Evolutionary conservation across 2,329 filamentous ascomycete species (phyloP).

Genomic region (Fusarium stilboides): DNA sequence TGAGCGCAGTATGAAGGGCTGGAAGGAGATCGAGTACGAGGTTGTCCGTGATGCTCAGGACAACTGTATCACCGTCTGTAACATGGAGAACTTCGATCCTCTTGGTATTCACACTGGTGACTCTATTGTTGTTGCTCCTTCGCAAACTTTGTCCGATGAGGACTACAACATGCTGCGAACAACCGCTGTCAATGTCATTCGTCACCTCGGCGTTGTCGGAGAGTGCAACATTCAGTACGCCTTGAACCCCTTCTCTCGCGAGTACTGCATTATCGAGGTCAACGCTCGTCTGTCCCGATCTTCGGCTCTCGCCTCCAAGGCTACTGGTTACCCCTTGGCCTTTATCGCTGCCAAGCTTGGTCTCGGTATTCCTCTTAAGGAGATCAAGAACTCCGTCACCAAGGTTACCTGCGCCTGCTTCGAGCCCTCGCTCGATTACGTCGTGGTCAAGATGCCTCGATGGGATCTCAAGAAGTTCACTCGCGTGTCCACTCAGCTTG

Average conservation of each 20-base stretch:
- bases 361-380: slow-evolving; percentile 93
- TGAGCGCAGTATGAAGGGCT: slow-evolving; percentile 99
- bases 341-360: slow-evolving; percentile 98
- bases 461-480: slow-evolving; percentile 99
- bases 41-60: slow-evolving; percentile 95
- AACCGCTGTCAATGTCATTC: slow-evolving; percentile 96
- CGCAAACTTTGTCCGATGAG: slow-evolving; percentile 95
- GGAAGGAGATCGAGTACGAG: slow-evolving; percentile 99
- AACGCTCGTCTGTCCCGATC: slow-evolving; percentile 96
- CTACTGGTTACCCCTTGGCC: slow-evolving; percentile 94
- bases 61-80: slow-evolving; percentile 99
- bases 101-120: slow-evolving; percentile 98
- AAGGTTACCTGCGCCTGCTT: slow-evolving; percentile 98
- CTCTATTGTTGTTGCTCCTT: slow-evolving; percentile 97
- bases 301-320: slow-evolving; percentile 95
- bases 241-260: slow-evolving; percentile 92
- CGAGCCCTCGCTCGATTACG: slow-evolving; percentile 97
- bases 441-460: slow-evolving; percentile 97
- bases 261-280: slow-evolving; percentile 99
- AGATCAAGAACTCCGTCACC: slow-evolving; percentile 96
- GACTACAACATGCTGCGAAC: slow-evolving; percentile 99
- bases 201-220: slow-evolving; percentile 95
- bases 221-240: slow-evolving; percentile 99
- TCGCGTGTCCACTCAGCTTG: slow-evolving; percentile 93
- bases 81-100: slow-evolving; percentile 99